Percentiles rank a stretch among this genome's conserved stretches.
Conservation (phyloP, 2,329 filamentous ascomycete genomes). For the Magnaporthales sp. region DNA sequence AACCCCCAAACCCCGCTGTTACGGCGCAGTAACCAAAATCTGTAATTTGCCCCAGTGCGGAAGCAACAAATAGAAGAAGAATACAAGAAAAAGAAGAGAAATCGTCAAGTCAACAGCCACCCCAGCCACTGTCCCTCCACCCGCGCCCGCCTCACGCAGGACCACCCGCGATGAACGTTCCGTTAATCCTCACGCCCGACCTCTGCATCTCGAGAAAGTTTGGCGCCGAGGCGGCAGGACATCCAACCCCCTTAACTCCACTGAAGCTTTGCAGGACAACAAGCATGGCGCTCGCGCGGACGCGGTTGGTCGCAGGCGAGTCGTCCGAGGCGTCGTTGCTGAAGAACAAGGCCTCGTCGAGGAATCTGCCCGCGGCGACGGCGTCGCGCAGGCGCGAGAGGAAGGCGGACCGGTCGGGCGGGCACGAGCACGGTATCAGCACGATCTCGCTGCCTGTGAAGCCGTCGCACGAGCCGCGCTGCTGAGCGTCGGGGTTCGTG, state of each 20-base stretch:
- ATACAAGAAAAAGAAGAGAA: neutral
- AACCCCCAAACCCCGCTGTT: neutral
- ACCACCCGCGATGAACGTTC: neutral
- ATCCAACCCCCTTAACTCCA: constrained; percentile 10
- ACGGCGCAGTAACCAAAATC: neutral
- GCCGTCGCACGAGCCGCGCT: constrained; percentile 10
- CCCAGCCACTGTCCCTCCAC: neutral
- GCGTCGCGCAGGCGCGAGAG: constrained; percentile 8
- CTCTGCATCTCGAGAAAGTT: constrained; percentile 11
- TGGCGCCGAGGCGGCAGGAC: constrained; percentile 11
- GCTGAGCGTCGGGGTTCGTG: constrained; percentile 2
- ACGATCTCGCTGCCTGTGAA: constrained; percentile 9
- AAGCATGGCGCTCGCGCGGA: constrained; percentile 9
- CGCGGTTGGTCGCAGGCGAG: constrained; percentile 8
- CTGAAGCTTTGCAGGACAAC: constrained; percentile 12
- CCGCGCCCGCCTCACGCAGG: neutral
- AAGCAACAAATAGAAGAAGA: neutral
- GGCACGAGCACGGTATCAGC: constrained; percentile 12
- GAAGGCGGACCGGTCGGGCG: constrained; percentile 10
- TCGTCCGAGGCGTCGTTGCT: constrained; percentile 10
- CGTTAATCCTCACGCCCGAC: constrained; percentile 5
- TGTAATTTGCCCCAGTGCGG: neutral
- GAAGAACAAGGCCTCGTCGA: constrained; percentile 9
- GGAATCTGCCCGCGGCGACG: constrained; percentile 8
- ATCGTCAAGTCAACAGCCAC: neutral